These are phyloP conservation scores for Cladosporium sp. DNA, from an alignment of 2,329 filamentous ascomycete species.

Conservation along the genomic window DNA sequence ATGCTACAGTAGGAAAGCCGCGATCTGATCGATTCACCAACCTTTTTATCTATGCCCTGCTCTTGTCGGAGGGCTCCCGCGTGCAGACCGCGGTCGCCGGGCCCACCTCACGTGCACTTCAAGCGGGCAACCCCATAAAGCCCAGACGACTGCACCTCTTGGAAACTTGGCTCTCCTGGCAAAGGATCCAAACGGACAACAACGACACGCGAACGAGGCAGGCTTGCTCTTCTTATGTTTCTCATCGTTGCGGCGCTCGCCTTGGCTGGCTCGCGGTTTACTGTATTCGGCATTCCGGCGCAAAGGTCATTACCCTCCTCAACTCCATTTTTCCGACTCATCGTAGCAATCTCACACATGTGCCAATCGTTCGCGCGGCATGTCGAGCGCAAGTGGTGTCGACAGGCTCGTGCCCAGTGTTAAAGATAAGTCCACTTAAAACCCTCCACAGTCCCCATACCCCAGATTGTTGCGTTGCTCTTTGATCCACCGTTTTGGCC, in stretches of 20 bases:
- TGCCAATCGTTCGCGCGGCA: background rate
- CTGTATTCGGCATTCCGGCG: background rate
- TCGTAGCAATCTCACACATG: background rate
- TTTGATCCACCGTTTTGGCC: background rate
- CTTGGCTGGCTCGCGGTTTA: background rate
- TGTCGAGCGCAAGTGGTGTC: background rate
- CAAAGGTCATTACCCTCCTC: background rate
- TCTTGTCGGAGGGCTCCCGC: too few species aligned
- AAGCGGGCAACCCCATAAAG: too few species aligned
- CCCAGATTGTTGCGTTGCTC: background rate
- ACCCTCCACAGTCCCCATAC: background rate
- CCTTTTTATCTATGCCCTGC: too few species aligned
- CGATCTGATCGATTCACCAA: too few species aligned
- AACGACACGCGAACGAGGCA: background rate
- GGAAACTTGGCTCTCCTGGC: background rate
- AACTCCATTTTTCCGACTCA: background rate
- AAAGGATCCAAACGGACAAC: background rate
- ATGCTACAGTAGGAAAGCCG: too few species aligned
- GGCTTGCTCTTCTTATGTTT: background rate
- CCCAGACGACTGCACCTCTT: background rate
- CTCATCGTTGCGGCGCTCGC: background rate
- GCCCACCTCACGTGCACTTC: too few species aligned
- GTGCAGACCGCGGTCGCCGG: too few species aligned
- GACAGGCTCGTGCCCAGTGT: background rate
- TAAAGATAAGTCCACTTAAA: constrained; percentile 1